A percentile compares a stretch with the other conserved stretches of the same genome.
phyloP scores from a whole-genome alignment of 129 eudicot species.

The Centaurea solstitialis region DNA sequence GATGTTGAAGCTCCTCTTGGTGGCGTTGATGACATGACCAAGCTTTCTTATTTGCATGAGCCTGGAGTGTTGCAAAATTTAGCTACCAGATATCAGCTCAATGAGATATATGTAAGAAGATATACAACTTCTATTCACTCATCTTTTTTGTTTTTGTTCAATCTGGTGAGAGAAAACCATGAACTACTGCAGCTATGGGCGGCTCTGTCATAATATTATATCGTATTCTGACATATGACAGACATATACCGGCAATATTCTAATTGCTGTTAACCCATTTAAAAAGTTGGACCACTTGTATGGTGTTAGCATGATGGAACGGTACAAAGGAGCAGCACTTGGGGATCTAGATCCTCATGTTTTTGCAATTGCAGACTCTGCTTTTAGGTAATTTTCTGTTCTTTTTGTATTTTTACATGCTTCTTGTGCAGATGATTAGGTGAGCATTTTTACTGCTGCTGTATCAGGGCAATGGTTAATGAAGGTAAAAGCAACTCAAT shows the following conservation, averaged over 20 bases:
- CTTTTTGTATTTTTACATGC: conserved; percentile 8
- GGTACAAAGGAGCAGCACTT: conserved; percentile 81
- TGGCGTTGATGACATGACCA: conserved; percentile 97
- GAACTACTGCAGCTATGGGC: conserved; percentile 53
- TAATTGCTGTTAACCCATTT: conserved; percentile 96
- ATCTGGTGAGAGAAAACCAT: conserved; percentile 46
- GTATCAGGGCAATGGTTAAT: conserved; percentile 86
- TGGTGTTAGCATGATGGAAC: conserved; percentile 85
- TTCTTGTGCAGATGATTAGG: conserved; percentile 10
- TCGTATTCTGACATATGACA: conserved; percentile 67
- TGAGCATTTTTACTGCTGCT: conserved; percentile 22
- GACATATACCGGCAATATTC: conserved; percentile 97
- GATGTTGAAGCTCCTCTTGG: conserved; percentile 77
- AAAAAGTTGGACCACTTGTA: conserved; percentile 85
- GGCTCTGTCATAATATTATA: conserved; percentile 49
- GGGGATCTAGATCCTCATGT: conserved; percentile 98
- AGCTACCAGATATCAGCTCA: conserved; percentile 80
- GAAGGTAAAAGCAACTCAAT: conserved; percentile 94
- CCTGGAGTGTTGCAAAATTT: conserved; percentile 97
- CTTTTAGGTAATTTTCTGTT: conserved; percentile 64
- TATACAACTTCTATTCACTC: conserved; percentile 7
- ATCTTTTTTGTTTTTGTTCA: conserved; percentile 13
- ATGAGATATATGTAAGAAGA: conserved; percentile 90
- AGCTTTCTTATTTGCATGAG: conserved; percentile 89
- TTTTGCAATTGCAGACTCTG: conserved; percentile 93